phyloP scores from a whole-genome alignment of 2,329 filamentous ascomycete genomes.

The Scolecobasidium constrictum region DNA sequence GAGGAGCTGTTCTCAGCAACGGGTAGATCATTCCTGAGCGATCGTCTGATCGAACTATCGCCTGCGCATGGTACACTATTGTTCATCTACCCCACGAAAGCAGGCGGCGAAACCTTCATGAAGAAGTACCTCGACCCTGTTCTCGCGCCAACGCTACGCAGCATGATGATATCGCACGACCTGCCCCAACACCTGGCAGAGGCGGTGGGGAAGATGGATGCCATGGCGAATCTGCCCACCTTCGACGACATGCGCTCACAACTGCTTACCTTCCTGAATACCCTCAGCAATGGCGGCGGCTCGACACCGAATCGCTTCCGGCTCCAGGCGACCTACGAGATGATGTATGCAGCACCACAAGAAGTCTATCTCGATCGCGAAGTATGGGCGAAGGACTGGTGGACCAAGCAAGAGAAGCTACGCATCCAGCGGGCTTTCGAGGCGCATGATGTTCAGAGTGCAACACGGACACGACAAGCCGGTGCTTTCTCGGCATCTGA shows the following conservation, averaged over 20 bases:
- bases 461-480: conserved; percentile 11
- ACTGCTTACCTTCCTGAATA: conserved; percentile 20
- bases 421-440: conserved; percentile 39
- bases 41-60: conserved; percentile 50
- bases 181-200: conserved; percentile 46
- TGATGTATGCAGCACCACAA: conserved; percentile 41
- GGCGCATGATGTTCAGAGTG: conserved; percentile 27
- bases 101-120: conserved; percentile 47
- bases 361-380: conserved; percentile 39
- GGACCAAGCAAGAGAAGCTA: conserved; percentile 52
- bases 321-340: conserved; percentile 28
- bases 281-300: conserved; percentile 23
- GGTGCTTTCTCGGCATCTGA: conserved; percentile 24
- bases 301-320: conserved; percentile 20
- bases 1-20: conserved; percentile 45
- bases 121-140: conserved; percentile 49
- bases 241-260: conserved; percentile 38
- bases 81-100: conserved; percentile 51
- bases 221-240: conserved; percentile 43
- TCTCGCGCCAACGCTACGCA: conserved; percentile 48
- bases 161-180: conserved; percentile 47
- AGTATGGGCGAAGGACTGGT: conserved; percentile 51
- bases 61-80: conserved; percentile 45
- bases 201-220: conserved; percentile 42
- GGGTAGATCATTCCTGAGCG: conserved; percentile 45